Base-by-base conservation (phyloP, 176 grass and related monocot genomes). In the Dendrocalamus sinicus region DNA sequence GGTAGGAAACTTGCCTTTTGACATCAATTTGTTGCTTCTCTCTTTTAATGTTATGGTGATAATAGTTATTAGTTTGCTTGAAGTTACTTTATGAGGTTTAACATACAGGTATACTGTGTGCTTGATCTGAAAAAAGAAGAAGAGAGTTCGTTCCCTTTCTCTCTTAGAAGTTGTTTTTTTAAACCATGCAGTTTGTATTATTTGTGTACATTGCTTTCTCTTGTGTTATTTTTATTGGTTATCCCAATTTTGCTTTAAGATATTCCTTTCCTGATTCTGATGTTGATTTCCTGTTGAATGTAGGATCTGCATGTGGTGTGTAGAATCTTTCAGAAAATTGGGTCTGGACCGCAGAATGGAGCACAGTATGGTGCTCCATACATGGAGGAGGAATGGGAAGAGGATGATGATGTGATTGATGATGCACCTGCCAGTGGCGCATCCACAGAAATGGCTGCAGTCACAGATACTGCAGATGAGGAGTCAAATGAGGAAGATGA, bases 341-440 rank as follows among this genome's bases (percentile, higher is more conserved):
- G 91, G 15, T 87, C 89, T 5, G 93, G 96, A 37, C 96, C 93
- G 1, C 91, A 94, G 81, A 98, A 98, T 45, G 96, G 96, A 69
- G 96, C 96, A 14, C 96, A 98, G 28, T 98, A 98, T 19, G 96
- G 96, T 60, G 96, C 96, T 20, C 91, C 96, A 14, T 98, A 91
- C 84, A 67, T 92, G 85, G 96, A 98, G 87, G 96, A 94, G 81
- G 96, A 98, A 84, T 98, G 96, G 96, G 93, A 98, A 48, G 83
- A 98, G 62, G 90, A 94, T 57, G 83, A 76, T 30, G 89, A 85
- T 85, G 88, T 28, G 10, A 59, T 90, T 73, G 82, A 90, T 60
- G 84, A 80, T 50, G 67, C 61, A 75, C 79, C 83, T 87, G 81
- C 83, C 37, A 81, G 17, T 60, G 79, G 41, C 8, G 0, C 60